Evolutionary conservation across 441 rosid genomes (phyloP).

Genomic region (Adansonia gregorii): DNA sequence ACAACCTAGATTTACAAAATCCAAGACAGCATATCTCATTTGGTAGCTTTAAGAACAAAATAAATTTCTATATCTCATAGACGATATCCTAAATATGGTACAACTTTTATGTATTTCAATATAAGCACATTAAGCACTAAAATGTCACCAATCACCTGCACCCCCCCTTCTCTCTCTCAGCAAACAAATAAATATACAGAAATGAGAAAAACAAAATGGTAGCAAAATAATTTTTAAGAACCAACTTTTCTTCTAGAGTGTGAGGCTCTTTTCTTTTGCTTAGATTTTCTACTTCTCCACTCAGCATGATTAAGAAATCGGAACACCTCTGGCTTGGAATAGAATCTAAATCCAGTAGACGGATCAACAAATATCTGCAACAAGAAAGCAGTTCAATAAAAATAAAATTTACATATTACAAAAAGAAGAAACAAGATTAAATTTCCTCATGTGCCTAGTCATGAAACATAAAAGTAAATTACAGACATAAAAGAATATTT

Average conservation of each 20-base stretch:
- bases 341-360: slow-evolving; percentile 38
- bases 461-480: background rate
- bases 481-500: background rate
- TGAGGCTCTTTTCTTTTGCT: slow-evolving; percentile 26
- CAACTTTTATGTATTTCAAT: background rate
- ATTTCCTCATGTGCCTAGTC: background rate
- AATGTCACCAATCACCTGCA: background rate
- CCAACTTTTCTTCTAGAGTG: slow-evolving; percentile 34
- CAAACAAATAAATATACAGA: slow-evolving; percentile 4
- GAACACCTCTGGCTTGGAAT: slow-evolving; percentile 49
- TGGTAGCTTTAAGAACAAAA: background rate
- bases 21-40: slow-evolving; percentile 17
- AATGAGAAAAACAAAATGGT: slow-evolving; percentile 3
- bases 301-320: slow-evolving; percentile 35
- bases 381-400: slow-evolving; percentile 17
- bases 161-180: background rate
- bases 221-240: slow-evolving; percentile 21
- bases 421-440: slow-evolving; percentile 14
- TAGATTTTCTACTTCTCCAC: slow-evolving; percentile 23
- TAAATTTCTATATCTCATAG: background rate
- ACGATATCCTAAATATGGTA: background rate
- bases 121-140: background rate
- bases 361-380: slow-evolving; percentile 45
- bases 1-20: slow-evolving; percentile 34
- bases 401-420: background rate